Evolutionary conservation across 805 yeast species (phyloP), one percentile per base, ranked within the genome.

Genomic region (Peterozyma xylosa): DNA sequence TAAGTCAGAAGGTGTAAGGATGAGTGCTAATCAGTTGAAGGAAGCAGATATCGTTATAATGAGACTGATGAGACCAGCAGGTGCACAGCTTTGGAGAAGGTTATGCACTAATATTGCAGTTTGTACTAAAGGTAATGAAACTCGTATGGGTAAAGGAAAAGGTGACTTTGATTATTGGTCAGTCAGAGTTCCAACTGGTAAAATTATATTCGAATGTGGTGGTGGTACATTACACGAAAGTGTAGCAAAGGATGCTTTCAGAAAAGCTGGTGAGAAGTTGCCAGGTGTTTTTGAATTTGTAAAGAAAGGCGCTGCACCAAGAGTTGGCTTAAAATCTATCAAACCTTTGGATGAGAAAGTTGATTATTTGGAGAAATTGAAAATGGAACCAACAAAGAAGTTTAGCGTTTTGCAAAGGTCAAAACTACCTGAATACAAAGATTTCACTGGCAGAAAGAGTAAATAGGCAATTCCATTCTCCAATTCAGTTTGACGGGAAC

Each of bases 131-230:
- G 99, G 99, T 69, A 93, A 93, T 63, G 96, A 93, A 63, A 88
- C 96, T 10, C 93, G 99, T 82, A 93, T 93, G 99, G 99, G 99
- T 71, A 93, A 93, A 65, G 99, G 99, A 70, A 93, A 93, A 67
- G 99, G 99, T 66, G 83, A 90, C 0, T 91, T 93, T 60, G 96
- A 88, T 57, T 93, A 88, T 68, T 93, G 98, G 98, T 95, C 95
- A 56, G 86, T 82, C 32, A 80, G 99, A 56, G 93, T 93, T 11
- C 95, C 98, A 35, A 90, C 97, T 0, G 99, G 99, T 3, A 90
- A 89, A 58, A 80, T 93, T 36, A 70, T 90, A 17, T 88, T 90
- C 58, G 99, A 93, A 67, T 79, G 90, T 58, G 70, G 64, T 30
- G 70, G 68, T 35, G 82, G 80, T 14, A 68, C 76, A 49, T 73